Conservation (phyloP, 352 stramenopile genomes). For the Phytophthora megakarya region DNA sequence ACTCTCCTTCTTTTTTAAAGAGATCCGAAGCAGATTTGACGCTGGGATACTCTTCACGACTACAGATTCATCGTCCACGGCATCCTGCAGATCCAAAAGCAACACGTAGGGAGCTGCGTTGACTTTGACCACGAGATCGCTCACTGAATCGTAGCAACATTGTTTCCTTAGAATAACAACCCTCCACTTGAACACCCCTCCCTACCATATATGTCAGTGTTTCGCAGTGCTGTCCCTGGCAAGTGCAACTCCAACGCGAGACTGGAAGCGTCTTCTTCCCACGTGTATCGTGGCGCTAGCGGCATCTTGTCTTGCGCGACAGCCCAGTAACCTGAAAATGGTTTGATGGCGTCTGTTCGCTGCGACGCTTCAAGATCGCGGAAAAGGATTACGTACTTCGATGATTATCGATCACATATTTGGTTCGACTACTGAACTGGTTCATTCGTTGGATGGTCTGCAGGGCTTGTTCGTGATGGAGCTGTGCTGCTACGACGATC, state of each 20-base stretch:
- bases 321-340: background rate
- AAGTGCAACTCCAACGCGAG: constrained; percentile 61
- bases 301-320: constrained; percentile 49
- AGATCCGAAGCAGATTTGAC: constrained; percentile 51
- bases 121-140: constrained; percentile 80
- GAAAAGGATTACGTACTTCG: constrained; percentile 6
- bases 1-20: constrained; percentile 46
- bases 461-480: constrained; percentile 94
- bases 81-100: constrained; percentile 65
- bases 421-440: no score
- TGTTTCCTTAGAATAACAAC: background rate
- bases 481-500: constrained; percentile 91
- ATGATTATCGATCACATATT: no score
- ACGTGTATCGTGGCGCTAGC: constrained; percentile 65
- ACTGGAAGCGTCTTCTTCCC: constrained; percentile 58
- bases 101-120: constrained; percentile 80
- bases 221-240: constrained; percentile 48
- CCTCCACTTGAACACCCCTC: background rate
- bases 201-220: constrained; percentile 75
- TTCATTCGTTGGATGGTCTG: no score
- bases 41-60: constrained; percentile 51
- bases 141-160: constrained; percentile 46
- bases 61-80: constrained; percentile 55
- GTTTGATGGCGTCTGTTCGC: constrained; percentile 12
- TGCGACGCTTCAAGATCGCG: constrained; percentile 25